Evolutionary conservation across 2,329 filamentous ascomycete species (phyloP).

Genomic region (Plectosphaerella cucumerina): DNA sequence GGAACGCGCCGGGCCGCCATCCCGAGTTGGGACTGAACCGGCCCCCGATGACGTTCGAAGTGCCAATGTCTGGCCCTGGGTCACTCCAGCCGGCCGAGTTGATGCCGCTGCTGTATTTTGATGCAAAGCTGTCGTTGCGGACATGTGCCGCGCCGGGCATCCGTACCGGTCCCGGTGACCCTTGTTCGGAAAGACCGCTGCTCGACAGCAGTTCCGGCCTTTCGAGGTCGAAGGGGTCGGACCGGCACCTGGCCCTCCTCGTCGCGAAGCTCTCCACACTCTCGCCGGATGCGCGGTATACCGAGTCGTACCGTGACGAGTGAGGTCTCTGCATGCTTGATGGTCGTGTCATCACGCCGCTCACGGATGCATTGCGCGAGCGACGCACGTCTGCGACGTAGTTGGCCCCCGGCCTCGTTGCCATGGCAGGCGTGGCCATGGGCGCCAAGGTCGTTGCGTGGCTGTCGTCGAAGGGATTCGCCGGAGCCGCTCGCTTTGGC

Average conservation of each 20-base stretch:
- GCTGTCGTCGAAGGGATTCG: conserved; percentile 45
- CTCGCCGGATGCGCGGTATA: conserved; percentile 34
- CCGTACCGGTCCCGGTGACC: neutral
- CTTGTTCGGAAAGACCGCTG: conserved; percentile 13
- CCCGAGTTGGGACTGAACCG: conserved; percentile 19
- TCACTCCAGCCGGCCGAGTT: conserved; percentile 47
- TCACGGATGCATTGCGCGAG: conserved; percentile 43
- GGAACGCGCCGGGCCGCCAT: conserved; percentile 7
- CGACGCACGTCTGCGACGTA: conserved; percentile 45
- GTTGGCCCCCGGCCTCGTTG: conserved; percentile 28
- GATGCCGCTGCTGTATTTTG: conserved; percentile 47
- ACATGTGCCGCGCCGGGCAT: conserved; percentile 27
- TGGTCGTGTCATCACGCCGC: conserved; percentile 17
- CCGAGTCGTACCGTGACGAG: conserved; percentile 25
- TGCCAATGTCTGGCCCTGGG: conserved; percentile 50
- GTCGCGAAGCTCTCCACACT: conserved; percentile 40
- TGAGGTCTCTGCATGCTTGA: conserved; percentile 17
- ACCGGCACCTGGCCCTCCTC: conserved; percentile 53
- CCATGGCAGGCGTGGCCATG: conserved; percentile 11
- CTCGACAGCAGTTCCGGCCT: conserved; percentile 40
- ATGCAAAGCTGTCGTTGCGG: conserved; percentile 33
- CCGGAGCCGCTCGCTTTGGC: conserved; percentile 32
- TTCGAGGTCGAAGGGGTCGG: conserved; percentile 64
- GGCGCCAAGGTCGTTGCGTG: conserved; percentile 32
- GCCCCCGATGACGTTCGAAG: conserved; percentile 21